phyloP scores from a whole-genome alignment of 164 flowering plant species.

The Sextonia rubra region DNA sequence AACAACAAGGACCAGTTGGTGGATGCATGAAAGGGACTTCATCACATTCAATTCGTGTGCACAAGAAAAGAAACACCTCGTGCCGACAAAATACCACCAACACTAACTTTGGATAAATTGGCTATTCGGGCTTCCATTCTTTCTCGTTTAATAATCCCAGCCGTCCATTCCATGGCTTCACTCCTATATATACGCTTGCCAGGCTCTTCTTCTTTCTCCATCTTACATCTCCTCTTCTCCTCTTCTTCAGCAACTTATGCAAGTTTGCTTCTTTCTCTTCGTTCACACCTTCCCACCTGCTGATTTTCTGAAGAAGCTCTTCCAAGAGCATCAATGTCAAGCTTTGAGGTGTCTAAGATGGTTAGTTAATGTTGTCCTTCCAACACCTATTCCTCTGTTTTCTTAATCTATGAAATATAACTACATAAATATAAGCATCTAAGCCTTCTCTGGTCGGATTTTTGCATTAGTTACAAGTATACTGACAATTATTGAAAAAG shows the following conservation, averaged over 20 bases:
- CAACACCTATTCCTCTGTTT: too few species aligned
- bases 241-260: not conserved
- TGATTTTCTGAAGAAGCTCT: not conserved
- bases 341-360: conserved; percentile 35
- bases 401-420: too few species aligned
- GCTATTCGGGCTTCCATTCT: conserved; percentile 19
- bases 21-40: conserved; percentile 17
- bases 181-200: conserved; percentile 35
- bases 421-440: too few species aligned
- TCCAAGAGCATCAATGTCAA: conserved; percentile 14
- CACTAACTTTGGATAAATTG: conserved; percentile 13
- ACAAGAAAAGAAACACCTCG: conserved; percentile 1
- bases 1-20: conserved; percentile 13
- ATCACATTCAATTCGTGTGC: conserved; percentile 4
- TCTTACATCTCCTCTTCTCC: conserved; percentile 3
- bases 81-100: not conserved
- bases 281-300: not conserved
- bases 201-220: conserved; percentile 7
- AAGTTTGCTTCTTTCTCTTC: not conserved
- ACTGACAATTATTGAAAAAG: too few species aligned
- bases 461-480: too few species aligned
- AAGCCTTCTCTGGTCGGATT: too few species aligned
- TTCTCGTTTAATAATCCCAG: conserved; percentile 27
- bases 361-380: conserved; percentile 21
- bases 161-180: conserved; percentile 32